A percentile compares a stretch with the other conserved stretches of the same genome.
These are phyloP conservation scores for Russula emetica DNA, from an alignment of 768 basidiomycete genomes.

Conservation along the genomic window DNA sequence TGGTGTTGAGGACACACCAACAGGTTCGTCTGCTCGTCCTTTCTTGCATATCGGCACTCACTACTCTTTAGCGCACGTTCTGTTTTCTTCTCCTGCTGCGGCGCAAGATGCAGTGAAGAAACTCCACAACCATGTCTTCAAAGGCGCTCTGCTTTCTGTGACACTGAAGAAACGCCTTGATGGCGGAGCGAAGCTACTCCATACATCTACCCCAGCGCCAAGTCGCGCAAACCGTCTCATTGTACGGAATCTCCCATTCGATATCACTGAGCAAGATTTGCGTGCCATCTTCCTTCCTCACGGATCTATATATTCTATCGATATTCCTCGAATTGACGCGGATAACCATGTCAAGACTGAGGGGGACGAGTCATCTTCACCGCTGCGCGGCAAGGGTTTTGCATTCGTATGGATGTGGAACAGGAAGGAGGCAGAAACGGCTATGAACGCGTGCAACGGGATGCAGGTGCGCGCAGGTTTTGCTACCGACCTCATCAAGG, in stretches of 20 bases:
- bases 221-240: slow-evolving; percentile 80
- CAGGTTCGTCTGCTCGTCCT: slow-evolving; percentile 39
- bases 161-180: slow-evolving; percentile 85
- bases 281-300: slow-evolving; percentile 81
- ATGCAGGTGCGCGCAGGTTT: slow-evolving; percentile 27
- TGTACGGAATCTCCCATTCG: slow-evolving; percentile 83
- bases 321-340: slow-evolving; percentile 54
- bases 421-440: slow-evolving; percentile 59
- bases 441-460: slow-evolving; percentile 32
- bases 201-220: slow-evolving; percentile 40
- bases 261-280: slow-evolving; percentile 80
- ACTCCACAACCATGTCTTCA: slow-evolving; percentile 91
- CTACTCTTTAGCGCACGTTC: slow-evolving; percentile 53
- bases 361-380: slow-evolving; percentile 24
- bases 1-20: slow-evolving; percentile 47
- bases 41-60: neutral
- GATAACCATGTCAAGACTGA: slow-evolving; percentile 34
- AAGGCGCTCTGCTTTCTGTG: slow-evolving; percentile 80
- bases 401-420: slow-evolving; percentile 94
- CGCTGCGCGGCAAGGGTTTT: slow-evolving; percentile 63
- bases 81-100: slow-evolving; percentile 63
- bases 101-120: slow-evolving; percentile 71
- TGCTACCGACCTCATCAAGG: slow-evolving; percentile 33
- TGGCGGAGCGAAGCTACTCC: slow-evolving; percentile 47
- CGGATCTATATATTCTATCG: slow-evolving; percentile 82